Conservation (phyloP, 768 basidiomycete species). For the Boletus huronensis region DNA sequence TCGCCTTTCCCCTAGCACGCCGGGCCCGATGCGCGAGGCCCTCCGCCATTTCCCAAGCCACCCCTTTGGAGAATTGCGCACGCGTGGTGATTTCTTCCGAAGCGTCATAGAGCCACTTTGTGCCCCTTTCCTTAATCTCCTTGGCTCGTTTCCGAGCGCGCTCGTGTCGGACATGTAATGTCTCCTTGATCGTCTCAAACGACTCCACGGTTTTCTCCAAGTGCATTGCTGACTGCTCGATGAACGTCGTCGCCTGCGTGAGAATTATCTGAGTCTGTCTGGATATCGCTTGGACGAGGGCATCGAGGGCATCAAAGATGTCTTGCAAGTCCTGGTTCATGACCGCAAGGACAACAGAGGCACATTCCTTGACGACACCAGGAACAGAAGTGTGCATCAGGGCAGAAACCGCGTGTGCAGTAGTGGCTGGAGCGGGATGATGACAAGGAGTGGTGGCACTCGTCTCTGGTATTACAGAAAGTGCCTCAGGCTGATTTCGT, state of each 20-base stretch:
- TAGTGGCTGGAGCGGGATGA: constrained; percentile 13
- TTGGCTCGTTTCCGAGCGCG: constrained; percentile 51
- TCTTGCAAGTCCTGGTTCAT: constrained; percentile 54
- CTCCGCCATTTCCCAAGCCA: constrained; percentile 41
- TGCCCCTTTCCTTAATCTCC: constrained; percentile 48
- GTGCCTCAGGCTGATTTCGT: constrained; percentile 27
- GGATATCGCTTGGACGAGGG: constrained; percentile 47
- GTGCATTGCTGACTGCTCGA: constrained; percentile 41
- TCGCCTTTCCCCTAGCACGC: constrained; percentile 45
- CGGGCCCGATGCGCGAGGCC: constrained; percentile 35
- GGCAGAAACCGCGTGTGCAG: constrained; percentile 15
- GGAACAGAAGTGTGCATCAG: constrained; percentile 45
- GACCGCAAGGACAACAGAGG: constrained; percentile 41
- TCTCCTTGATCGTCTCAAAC: constrained; percentile 36
- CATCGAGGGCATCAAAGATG: constrained; percentile 57
- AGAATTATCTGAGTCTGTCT: constrained; percentile 37
- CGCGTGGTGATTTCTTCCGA: constrained; percentile 40
- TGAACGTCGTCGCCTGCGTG: constrained; percentile 35
- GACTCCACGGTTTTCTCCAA: constrained; percentile 36
- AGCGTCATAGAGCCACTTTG: constrained; percentile 43
- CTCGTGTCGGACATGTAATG: constrained; percentile 47
- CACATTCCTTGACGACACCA: constrained; percentile 44
- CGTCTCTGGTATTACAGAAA: constrained; percentile 25
- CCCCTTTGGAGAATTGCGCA: constrained; percentile 41
- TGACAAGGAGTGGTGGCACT: constrained; percentile 5